Evolutionary conservation across 202 grass and related monocot genomes (phyloP), one percentile per base, ranked within the genome.

Genomic region (Panicum hallii): DNA sequence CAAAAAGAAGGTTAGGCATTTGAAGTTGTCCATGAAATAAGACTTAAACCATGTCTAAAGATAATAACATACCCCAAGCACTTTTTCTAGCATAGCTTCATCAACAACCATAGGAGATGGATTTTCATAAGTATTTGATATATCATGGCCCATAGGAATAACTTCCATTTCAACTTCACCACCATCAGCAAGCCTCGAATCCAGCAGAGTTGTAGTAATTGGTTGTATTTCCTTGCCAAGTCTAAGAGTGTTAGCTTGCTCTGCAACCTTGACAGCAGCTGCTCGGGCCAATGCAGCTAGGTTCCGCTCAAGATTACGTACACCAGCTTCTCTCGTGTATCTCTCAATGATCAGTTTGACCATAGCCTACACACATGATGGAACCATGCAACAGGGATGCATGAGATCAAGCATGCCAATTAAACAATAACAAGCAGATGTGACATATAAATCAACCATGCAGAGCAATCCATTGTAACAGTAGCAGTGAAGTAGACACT

Each of bases 131-230:
- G 80, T 45, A 76, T 92, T 92, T 75, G 93, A 91, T 85, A 99
- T 91, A 68, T 97, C 97, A 85, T 97, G 93, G 34, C 88, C 92
- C 88, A 99, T 91, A 71, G 93, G 97, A 94, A 99, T 91, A 84
- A 97, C 93, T 83, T 99, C 97, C 97, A 99, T 99, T 88, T 99
- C 97, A 90, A 97, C 90, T 90, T 97, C 97, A 74, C 88, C 93
- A 42, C 85, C 79, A 90, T 93, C 90, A 7, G 90, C 86, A 63
- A 99, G 93, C 58, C 90, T 89, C 0, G 91, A 89, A 43, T 94
- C 93, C 55, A 99, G 66, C 48, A 99, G 77, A 38, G 88, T 92
- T 71, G 93, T 89, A 53, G 93, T 97, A 66, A 95, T 89, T 82
- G 91, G 89, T 38, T 96, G 96, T 85, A 96, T 88, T 78, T 95